These are phyloP conservation scores for Calophaca sinica DNA, from an alignment of 306 rosid species.

Conservation along the genomic window DNA sequence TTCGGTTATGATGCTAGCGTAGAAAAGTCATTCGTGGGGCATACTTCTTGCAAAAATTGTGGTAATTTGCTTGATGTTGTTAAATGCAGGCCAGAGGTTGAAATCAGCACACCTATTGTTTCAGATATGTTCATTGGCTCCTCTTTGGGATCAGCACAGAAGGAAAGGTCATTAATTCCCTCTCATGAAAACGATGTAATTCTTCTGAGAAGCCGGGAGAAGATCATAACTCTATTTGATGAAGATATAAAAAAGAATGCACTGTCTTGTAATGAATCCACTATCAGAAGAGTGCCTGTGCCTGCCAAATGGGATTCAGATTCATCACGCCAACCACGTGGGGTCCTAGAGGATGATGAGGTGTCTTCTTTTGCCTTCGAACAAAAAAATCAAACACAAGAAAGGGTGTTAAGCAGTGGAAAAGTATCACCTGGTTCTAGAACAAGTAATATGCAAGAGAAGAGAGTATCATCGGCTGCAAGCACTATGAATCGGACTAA, in stretches of 20 bases:
- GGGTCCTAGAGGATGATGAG: constrained; percentile 39
- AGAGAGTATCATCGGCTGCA: constrained; percentile 57
- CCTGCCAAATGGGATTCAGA: constrained; percentile 50
- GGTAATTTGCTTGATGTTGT: constrained; percentile 55
- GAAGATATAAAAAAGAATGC: constrained; percentile 43
- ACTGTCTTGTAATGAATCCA: constrained; percentile 38
- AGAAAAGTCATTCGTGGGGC: constrained; percentile 45
- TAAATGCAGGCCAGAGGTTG: constrained; percentile 42
- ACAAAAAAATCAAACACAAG: constrained; percentile 50
- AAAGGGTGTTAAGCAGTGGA: constrained; percentile 47
- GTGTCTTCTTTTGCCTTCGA: constrained; percentile 39
- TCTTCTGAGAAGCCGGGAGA: constrained; percentile 50
- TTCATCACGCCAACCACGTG: constrained; percentile 46
- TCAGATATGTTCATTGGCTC: constrained; percentile 50
- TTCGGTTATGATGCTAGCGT: constrained; percentile 40
- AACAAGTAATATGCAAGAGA: constrained; percentile 48
- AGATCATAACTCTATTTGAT: constrained; percentile 36
- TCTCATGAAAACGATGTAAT: constrained; percentile 52
- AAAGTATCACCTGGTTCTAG: constrained; percentile 48
- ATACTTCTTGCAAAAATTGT: constrained; percentile 63
- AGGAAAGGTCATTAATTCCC: constrained; percentile 34
- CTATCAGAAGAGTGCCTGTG: constrained; percentile 45
- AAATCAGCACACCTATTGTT: constrained; percentile 35
- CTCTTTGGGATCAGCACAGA: constrained; percentile 45
- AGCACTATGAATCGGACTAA: constrained; percentile 53